phyloP scores from a whole-genome alignment of 805 yeast genomes.

The Saturnispora hagleri region DNA sequence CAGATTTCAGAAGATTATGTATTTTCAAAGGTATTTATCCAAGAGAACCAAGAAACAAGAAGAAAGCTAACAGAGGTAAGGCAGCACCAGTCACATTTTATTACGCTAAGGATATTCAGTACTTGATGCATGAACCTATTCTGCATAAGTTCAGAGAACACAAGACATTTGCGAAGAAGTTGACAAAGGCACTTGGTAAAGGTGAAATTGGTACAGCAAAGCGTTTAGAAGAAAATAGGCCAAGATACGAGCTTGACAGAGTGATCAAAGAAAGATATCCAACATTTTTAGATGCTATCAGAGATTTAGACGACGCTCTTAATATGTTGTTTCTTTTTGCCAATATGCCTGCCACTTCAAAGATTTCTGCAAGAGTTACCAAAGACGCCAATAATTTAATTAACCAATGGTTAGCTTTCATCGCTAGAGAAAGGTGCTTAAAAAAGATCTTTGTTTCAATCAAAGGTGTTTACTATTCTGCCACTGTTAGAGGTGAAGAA shows the following conservation, averaged over 20 bases:
- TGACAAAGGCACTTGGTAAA: constrained; percentile 81
- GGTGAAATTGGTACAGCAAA: constrained; percentile 89
- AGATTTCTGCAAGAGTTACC: constrained; percentile 71
- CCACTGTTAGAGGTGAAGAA: constrained; percentile 82
- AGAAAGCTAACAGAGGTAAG: constrained; percentile 96
- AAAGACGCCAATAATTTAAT: constrained; percentile 79
- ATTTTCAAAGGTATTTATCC: constrained; percentile 98
- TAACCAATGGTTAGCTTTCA: constrained; percentile 92
- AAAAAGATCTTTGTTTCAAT: constrained; percentile 91
- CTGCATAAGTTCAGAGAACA: constrained; percentile 88
- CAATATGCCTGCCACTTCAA: constrained; percentile 88
- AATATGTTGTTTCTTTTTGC: constrained; percentile 92
- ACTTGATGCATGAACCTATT: constrained; percentile 90
- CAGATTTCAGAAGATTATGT: constrained; percentile 94
- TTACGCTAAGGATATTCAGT: constrained; percentile 89
- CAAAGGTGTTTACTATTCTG: constrained; percentile 95
- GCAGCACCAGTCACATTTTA: constrained; percentile 94
- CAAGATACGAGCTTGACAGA: constrained; percentile 79
- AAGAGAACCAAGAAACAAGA: constrained; percentile 90
- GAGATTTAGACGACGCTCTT: constrained; percentile 92
- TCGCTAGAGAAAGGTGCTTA: constrained; percentile 73
- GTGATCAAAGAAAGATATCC: constrained; percentile 95
- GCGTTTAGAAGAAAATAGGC: constrained; percentile 70
- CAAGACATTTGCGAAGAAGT: constrained; percentile 85
- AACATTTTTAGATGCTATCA: constrained; percentile 79